These are phyloP conservation scores for Clathrospora elynae DNA, from an alignment of 2,329 filamentous ascomycete genomes.

Conservation along the genomic window DNA sequence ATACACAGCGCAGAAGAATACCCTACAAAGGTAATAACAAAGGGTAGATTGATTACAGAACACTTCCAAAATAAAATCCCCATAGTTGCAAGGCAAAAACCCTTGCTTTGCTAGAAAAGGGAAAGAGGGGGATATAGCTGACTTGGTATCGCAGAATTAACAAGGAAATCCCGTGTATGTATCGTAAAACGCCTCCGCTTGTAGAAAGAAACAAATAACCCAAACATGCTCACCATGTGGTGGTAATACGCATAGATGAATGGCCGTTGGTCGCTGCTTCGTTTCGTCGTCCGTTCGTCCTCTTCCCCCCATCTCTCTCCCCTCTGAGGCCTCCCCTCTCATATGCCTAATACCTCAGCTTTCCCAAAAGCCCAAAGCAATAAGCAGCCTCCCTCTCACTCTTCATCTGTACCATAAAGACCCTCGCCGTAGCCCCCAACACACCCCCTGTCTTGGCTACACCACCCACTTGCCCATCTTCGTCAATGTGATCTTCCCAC, in stretches of 20 bases:
- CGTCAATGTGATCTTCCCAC: constrained; percentile 66
- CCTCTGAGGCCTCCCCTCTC: too few species aligned
- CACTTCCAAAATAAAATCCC: too few species aligned
- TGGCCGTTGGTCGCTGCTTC: too few species aligned
- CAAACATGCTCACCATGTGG: not conserved
- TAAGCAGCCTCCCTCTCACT: constrained; percentile 56
- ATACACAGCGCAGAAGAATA: too few species aligned
- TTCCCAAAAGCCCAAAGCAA: constrained; percentile 56
- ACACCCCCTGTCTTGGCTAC: constrained; percentile 64
- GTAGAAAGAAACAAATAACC: not conserved
- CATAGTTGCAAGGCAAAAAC: too few species aligned
- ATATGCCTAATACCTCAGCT: constrained; percentile 55
- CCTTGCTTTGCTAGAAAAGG: too few species aligned
- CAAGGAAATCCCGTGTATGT: not conserved
- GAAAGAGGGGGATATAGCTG: too few species aligned
- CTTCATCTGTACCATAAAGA: constrained; percentile 68
- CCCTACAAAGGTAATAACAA: too few species aligned
- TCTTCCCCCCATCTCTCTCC: not conserved
- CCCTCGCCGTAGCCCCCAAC: constrained; percentile 57
- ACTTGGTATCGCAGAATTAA: constrained; percentile 7
- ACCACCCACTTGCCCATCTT: constrained; percentile 64
- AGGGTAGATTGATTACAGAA: too few species aligned
- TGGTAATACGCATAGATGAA: not conserved
- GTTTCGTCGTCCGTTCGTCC: too few species aligned
- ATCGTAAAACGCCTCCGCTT: constrained; percentile 8